Evolutionary conservation across 139 green algal genomes (phyloP).

Genomic region (Tetradesmus obliquus): DNA sequence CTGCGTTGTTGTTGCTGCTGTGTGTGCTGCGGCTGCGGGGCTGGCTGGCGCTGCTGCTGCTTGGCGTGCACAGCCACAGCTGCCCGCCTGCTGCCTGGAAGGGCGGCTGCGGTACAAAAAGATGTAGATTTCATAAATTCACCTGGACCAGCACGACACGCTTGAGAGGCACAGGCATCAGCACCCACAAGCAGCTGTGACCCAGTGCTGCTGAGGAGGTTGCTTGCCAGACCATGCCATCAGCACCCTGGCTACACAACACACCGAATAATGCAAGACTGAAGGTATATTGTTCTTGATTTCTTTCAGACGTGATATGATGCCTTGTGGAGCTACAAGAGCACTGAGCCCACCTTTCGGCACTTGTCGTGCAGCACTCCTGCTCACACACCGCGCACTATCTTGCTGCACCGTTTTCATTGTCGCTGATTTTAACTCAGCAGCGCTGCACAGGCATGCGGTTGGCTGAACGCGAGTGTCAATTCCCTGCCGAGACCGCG

Average conservation of each 20-base stretch:
- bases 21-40: background rate
- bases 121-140: background rate
- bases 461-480: background rate
- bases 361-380: background rate
- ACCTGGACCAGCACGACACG: too few species aligned
- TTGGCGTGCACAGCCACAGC: background rate
- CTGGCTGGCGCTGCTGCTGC: background rate
- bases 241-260: background rate
- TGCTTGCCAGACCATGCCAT: background rate
- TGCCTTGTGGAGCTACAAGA: background rate
- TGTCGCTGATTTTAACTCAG: background rate
- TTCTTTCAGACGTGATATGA: background rate
- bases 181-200: background rate
- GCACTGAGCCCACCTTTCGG: background rate
- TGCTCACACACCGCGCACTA: background rate
- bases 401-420: background rate
- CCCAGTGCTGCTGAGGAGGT: background rate
- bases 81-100: background rate
- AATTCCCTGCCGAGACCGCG: background rate
- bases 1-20: background rate
- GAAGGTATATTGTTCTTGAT: too few species aligned
- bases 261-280: background rate
- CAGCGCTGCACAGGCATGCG: background rate
- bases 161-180: too few species aligned
- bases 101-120: background rate